Base-by-base conservation (phyloP, 768 basidiomycete species). In the Amanita inopinata region DNA sequence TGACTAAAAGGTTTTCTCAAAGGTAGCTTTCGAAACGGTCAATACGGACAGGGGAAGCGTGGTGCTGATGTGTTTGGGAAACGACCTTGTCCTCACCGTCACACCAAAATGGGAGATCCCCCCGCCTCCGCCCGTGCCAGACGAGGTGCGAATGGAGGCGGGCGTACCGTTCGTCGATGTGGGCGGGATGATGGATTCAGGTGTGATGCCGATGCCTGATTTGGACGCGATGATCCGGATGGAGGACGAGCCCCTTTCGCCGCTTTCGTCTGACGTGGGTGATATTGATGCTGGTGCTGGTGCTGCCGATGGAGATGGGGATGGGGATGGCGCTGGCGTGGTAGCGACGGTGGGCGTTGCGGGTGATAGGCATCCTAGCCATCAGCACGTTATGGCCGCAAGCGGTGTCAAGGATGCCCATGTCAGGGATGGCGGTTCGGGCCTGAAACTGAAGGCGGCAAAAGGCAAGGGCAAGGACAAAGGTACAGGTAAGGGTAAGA, bases 11-110 rank as follows among this genome's bases (percentile, higher is more conserved):
- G 35, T 22, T 5, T 9, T n/a, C 18, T 17, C 34, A 10, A 41
- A 39, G 31, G 31, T 66, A 62, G 50, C 46, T 20, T 15, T 49
- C 0, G 46, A 51, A 8, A 23, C 51, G n/a, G 49, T 69, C 14
- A 39, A 46, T 6, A 59, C 62, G 3, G 60, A 46, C 28, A 45
- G 56, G 10, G 46, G 52, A 4, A 46, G 52, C 7, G 54, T 67
- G 7, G 45, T 57, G 5, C 41, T 71, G 25, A 50, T 66, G 47
- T 58, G 60, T 24, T 55, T 71, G 12, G 69, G 69, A 2, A 61
- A 63, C 34, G 63, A 70, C 27, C 49, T 61, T 27, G 53, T 56
- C 12, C 33, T 71, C 24, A 59, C 56, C 18, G 28, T 69, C 5
- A 44, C 49, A 22, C 59, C 57, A 7, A 50, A 51, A 44, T 50